These are phyloP conservation scores for Fusarium sarcochroum DNA, from an alignment of 2,329 filamentous ascomycete genomes.

Conservation along the genomic window DNA sequence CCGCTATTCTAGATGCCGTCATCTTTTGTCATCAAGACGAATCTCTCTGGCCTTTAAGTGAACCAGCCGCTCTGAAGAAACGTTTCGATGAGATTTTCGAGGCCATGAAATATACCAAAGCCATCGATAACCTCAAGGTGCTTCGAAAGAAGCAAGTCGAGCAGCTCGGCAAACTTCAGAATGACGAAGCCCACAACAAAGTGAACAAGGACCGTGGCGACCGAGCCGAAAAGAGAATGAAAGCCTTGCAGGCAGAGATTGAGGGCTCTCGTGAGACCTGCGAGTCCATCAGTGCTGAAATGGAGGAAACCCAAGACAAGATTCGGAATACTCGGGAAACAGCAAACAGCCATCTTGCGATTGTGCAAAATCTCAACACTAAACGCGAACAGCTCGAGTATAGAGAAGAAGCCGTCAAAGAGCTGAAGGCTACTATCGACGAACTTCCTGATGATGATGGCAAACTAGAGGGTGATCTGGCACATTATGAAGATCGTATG, in stretches of 20 bases:
- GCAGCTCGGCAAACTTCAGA: constrained; percentile 79
- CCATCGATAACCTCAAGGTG: constrained; percentile 93
- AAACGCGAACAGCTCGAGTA: constrained; percentile 82
- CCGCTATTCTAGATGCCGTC: constrained; percentile 91
- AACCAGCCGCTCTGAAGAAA: constrained; percentile 88
- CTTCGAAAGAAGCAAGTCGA: constrained; percentile 87
- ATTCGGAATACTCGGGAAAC: constrained; percentile 78
- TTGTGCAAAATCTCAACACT: constrained; percentile 80
- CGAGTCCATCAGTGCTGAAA: constrained; percentile 70
- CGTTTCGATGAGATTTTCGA: constrained; percentile 98
- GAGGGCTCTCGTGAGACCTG: constrained; percentile 72
- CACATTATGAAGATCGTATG: constrained; percentile 84
- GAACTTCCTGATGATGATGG: constrained; percentile 85
- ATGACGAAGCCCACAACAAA: constrained; percentile 83
- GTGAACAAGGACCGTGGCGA: constrained; percentile 88
- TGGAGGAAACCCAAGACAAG: constrained; percentile 69
- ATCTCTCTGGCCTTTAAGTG: constrained; percentile 95
- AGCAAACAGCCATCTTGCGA: constrained; percentile 79
- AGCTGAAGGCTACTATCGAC: constrained; percentile 79
- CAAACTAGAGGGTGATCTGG: constrained; percentile 78
- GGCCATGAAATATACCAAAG: constrained; percentile 95
- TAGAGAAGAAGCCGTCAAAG: constrained; percentile 77
- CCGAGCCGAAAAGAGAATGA: constrained; percentile 74
- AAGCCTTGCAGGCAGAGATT: constrained; percentile 76
- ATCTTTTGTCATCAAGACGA: constrained; percentile 99